Conservation (phyloP, 2,329 filamentous ascomycete genomes). For the Fusarium scirpi region DNA sequence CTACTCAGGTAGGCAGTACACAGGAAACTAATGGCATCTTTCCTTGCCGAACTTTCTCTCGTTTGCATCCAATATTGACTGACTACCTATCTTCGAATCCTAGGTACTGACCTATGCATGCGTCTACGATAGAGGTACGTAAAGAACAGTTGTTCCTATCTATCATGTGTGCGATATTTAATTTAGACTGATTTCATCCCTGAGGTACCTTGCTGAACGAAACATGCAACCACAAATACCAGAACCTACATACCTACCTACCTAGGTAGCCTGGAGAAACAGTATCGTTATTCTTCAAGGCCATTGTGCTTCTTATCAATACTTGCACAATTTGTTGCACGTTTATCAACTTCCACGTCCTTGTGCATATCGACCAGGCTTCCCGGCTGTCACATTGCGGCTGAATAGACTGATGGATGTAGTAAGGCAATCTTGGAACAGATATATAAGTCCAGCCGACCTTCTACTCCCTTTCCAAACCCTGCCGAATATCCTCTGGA, state of each 20-base stretch:
- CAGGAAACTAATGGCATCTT: background rate
- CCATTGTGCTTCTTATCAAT: background rate
- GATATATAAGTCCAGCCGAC: slow-evolving; percentile 1
- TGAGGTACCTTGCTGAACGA: background rate
- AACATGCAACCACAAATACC: background rate
- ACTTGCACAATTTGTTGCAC: background rate
- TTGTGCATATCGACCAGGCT: slow-evolving; percentile 2
- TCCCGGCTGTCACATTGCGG: background rate
- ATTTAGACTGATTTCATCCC: background rate
- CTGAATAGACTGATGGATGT: background rate
- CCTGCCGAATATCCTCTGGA: background rate
- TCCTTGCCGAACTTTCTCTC: background rate
- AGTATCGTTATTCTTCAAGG: no score
- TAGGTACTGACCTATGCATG: background rate
- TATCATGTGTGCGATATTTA: background rate
- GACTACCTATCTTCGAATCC: background rate
- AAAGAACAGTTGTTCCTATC: background rate
- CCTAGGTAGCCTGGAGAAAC: background rate
- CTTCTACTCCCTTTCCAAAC: background rate
- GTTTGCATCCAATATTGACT: no score
- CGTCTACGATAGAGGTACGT: background rate
- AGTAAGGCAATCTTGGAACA: slow-evolving; percentile 1
- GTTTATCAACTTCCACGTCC: background rate
- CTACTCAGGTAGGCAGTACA: background rate
- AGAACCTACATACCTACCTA: background rate